phyloP scores from a whole-genome alignment of 192 early-diverging fungal species.

The Backusella tarrabulga region DNA sequence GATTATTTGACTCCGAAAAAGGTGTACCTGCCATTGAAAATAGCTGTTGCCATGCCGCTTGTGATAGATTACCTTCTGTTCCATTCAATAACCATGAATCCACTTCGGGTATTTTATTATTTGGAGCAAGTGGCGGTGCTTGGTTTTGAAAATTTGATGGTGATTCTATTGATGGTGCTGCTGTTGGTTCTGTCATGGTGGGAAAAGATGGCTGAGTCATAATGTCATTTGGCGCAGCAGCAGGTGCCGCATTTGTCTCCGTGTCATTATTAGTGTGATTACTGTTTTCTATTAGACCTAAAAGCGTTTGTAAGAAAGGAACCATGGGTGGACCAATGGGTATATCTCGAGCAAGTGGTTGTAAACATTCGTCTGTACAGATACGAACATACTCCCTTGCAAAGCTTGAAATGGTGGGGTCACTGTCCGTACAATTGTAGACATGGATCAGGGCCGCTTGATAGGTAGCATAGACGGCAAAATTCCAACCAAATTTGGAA shows the following conservation, averaged over 20 bases:
- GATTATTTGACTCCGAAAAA: conserved; percentile 7
- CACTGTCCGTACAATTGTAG: conserved; percentile 26
- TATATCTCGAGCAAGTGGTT: conserved; percentile 15
- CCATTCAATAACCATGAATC: conserved; percentile 8
- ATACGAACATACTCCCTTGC: conserved; percentile 24
- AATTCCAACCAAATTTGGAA: conserved; percentile 29
- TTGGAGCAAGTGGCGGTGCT: not conserved
- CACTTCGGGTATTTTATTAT: not conserved
- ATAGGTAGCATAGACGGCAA: conserved; percentile 28
- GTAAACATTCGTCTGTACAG: conserved; percentile 24
- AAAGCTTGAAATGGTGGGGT: conserved; percentile 3
- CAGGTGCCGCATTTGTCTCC: not conserved
- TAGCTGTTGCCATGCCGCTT: conserved; percentile 16
- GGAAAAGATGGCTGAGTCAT: not conserved
- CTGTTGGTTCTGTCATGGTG: not conserved
- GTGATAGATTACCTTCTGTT: not conserved
- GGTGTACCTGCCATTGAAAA: conserved; percentile 11
- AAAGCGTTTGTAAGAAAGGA: conserved; percentile 10
- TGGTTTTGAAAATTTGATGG: not conserved
- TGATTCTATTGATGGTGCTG: not conserved
- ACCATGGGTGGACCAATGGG: conserved; percentile 19
- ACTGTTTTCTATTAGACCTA: not conserved
- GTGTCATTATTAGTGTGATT: not conserved
- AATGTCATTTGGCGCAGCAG: not conserved
- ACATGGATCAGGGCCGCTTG: conserved; percentile 32